Percentiles rank a stretch among this genome's conserved stretches.
These are phyloP conservation scores for Mucor mucedo DNA, from an alignment of 371 early-diverging fungal species.

Conservation along the genomic window DNA sequence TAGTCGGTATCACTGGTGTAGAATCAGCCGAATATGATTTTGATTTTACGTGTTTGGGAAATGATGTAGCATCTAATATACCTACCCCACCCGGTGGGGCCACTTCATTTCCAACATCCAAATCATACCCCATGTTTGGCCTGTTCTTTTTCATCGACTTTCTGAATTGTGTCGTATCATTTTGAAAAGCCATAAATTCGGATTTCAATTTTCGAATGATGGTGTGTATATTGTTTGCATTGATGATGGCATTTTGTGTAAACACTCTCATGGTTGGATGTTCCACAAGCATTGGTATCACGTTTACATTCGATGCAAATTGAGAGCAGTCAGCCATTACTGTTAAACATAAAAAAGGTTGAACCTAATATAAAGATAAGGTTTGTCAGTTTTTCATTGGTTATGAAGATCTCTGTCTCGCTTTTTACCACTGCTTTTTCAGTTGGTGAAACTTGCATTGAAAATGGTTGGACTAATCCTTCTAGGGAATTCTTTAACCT, in stretches of 20 bases:
- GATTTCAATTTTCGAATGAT: slow-evolving; percentile 59
- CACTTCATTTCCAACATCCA: slow-evolving; percentile 57
- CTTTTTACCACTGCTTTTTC: slow-evolving; percentile 41
- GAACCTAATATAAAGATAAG: slow-evolving; percentile 27
- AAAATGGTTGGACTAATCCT: slow-evolving; percentile 53
- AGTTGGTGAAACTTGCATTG: slow-evolving; percentile 39
- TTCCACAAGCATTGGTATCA: slow-evolving; percentile 59
- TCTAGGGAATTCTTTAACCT: slow-evolving; percentile 47
- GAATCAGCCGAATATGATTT: slow-evolving; percentile 13
- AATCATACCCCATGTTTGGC: slow-evolving; percentile 48
- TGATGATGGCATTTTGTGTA: slow-evolving; percentile 68
- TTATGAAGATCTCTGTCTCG: neutral
- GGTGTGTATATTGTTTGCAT: slow-evolving; percentile 50
- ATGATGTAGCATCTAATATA: slow-evolving; percentile 36
- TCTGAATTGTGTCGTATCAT: slow-evolving; percentile 61
- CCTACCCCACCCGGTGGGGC: slow-evolving; percentile 19
- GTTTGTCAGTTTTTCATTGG: neutral
- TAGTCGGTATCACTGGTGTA: neutral
- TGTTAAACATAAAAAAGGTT: slow-evolving; percentile 65
- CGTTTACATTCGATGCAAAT: slow-evolving; percentile 68
- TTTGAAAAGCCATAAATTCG: slow-evolving; percentile 67
- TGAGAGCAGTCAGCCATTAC: slow-evolving; percentile 80
- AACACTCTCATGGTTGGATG: slow-evolving; percentile 75
- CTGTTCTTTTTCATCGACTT: slow-evolving; percentile 48
- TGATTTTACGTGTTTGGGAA: slow-evolving; percentile 5